These are phyloP conservation scores for Pochonia chlamydosporia DNA, from an alignment of 2,329 filamentous ascomycete genomes.

Conservation along the genomic window DNA sequence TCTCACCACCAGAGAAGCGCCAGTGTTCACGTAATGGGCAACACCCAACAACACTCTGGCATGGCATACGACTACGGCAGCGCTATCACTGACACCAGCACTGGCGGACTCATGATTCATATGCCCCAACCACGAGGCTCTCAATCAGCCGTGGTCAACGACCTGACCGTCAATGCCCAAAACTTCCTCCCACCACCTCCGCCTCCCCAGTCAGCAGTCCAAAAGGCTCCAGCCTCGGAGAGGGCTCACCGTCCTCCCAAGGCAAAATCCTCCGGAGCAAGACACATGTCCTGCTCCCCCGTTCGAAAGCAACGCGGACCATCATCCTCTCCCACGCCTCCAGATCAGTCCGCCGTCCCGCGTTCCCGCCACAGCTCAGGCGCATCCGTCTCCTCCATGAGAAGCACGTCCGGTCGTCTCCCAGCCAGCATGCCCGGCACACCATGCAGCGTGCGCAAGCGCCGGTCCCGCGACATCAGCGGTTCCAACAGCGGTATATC, in stretches of 20 bases:
- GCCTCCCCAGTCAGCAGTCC: conserved; percentile 10
- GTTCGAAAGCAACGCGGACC: conserved; percentile 37
- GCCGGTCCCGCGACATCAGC: conserved; percentile 30
- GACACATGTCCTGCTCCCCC: conserved; percentile 36
- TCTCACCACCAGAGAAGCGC: conserved; percentile 28
- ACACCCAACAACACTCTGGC: conserved; percentile 34
- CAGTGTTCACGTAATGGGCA: conserved; percentile 33
- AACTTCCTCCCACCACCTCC: conserved; percentile 29
- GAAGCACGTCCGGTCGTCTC: conserved; percentile 29
- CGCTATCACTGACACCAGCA: conserved; percentile 22
- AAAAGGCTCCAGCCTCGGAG: conserved; percentile 21
- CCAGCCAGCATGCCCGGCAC: conserved; percentile 31
- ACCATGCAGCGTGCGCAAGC: conserved; percentile 33
- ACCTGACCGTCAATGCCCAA: conserved; percentile 26
- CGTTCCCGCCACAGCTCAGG: conserved; percentile 34
- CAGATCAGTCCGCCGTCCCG: conserved; percentile 15
- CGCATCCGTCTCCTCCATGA: conserved; percentile 27
- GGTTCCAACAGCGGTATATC: conserved; percentile 16
- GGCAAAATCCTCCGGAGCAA: conserved; percentile 48
- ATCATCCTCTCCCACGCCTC: conserved; percentile 34
- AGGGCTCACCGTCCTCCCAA: conserved; percentile 41
- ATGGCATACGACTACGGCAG: conserved; percentile 36
- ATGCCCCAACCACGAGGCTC: conserved; percentile 41
- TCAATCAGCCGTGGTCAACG: conserved; percentile 30
- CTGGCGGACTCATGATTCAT: conserved; percentile 45